Evolutionary conservation across 1,284 basidiomycete genomes (phyloP).

Genomic region (Puccinia coronata): DNA sequence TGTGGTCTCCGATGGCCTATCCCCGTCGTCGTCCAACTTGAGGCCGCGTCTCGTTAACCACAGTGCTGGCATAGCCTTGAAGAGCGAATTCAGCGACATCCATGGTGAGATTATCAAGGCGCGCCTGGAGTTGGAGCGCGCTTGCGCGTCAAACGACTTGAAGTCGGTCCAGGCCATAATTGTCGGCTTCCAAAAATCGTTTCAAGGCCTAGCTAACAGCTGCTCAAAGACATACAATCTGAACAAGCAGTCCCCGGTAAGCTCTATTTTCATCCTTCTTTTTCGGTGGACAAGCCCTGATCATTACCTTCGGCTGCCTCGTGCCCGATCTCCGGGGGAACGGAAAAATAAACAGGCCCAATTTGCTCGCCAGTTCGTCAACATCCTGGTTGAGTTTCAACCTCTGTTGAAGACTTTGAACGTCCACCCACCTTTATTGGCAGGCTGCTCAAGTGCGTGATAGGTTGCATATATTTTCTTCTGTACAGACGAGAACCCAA

Average conservation of each 20-base stretch:
- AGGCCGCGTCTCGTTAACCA: background rate
- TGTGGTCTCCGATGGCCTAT: background rate
- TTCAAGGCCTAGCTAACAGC: conserved; percentile 10
- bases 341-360: background rate
- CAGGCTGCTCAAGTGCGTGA: conserved; percentile 3
- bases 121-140: background rate
- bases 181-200: background rate
- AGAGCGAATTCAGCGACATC: background rate
- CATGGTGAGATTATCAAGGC: background rate
- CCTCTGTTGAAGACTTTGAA: background rate
- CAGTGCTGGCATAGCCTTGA: background rate
- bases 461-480: too few relatives aligned
- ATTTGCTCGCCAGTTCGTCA: background rate
- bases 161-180: background rate
- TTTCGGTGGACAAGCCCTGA: background rate
- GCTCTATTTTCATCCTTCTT: background rate
- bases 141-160: background rate
- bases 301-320: too few relatives aligned
- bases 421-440: background rate
- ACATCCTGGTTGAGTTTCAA: conserved; percentile 12
- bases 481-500: background rate
- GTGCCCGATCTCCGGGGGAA: too few relatives aligned
- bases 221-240: conserved; percentile 28
- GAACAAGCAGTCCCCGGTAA: background rate
- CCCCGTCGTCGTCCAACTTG: background rate